These are phyloP conservation scores for Musa itinerans DNA, from an alignment of 176 grass and related monocot species.

Conservation along the genomic window DNA sequence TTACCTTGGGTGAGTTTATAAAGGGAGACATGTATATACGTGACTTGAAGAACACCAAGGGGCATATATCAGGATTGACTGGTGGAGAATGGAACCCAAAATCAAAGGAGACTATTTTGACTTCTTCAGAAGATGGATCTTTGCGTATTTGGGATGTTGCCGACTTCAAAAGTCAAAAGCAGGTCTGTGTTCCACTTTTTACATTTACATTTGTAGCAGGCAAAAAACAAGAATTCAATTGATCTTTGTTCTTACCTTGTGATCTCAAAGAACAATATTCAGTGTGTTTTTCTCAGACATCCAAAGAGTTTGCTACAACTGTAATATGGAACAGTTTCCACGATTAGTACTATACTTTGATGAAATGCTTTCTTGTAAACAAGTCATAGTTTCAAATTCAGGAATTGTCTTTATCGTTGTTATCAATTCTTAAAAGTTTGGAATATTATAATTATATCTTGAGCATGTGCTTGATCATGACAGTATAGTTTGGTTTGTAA, in stretches of 20 bases:
- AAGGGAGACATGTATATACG: slow-evolving; percentile 99
- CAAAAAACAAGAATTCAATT: not conserved
- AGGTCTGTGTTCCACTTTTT: slow-evolving; percentile 33
- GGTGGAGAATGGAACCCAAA: slow-evolving; percentile 97
- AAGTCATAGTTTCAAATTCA: not conserved
- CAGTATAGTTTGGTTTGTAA: not conserved
- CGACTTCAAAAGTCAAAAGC: slow-evolving; percentile 89
- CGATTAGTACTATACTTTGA: not conserved
- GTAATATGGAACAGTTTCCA: not conserved
- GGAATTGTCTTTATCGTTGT: not conserved
- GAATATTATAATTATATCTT: not conserved
- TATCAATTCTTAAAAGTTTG: not conserved
- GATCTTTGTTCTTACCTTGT: not conserved
- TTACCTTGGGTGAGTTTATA: slow-evolving; percentile 85
- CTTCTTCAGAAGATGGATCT: slow-evolving; percentile 97
- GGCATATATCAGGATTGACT: slow-evolving; percentile 89
- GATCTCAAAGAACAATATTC: not conserved
- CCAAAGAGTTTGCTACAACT: not conserved
- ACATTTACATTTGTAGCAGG: not conserved
- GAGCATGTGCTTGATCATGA: not conserved
- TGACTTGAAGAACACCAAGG: slow-evolving; percentile 97
- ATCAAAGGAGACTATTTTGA: slow-evolving; percentile 89
- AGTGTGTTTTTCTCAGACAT: not conserved
- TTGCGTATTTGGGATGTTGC: slow-evolving; percentile 92
- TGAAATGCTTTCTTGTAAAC: not conserved